Conservation (phyloP, 352 stramenopile species). For the Pythium apleroticum region DNA sequence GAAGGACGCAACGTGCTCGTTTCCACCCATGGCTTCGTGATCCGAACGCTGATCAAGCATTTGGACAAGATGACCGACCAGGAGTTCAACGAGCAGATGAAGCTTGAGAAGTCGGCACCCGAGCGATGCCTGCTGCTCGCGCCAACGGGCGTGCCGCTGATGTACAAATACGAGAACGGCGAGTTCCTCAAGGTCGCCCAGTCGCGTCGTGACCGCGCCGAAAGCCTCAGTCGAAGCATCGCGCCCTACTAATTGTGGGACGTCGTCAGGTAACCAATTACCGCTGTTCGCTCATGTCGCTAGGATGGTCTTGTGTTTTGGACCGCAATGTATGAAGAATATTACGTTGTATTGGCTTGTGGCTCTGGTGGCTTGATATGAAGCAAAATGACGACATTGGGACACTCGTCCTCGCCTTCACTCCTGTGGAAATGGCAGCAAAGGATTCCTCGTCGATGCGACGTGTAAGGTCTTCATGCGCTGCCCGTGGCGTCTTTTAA, state of each 20-base stretch:
- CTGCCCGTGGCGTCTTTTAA: constrained; percentile 63
- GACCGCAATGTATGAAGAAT: constrained; percentile 15
- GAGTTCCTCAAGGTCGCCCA: constrained; percentile 71
- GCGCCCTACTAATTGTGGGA: constrained; percentile 53
- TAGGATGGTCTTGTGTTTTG: constrained; percentile 5
- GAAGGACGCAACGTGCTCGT: constrained; percentile 76
- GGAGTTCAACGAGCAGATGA: constrained; percentile 82
- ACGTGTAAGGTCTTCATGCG: constrained; percentile 10
- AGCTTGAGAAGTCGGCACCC: constrained; percentile 76
- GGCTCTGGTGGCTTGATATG: not conserved
- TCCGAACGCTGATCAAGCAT: constrained; percentile 84
- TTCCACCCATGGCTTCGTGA: constrained; percentile 82
- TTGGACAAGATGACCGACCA: constrained; percentile 76
- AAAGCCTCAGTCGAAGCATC: constrained; percentile 69
- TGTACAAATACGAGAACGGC: constrained; percentile 82
- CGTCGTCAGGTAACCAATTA: not conserved
- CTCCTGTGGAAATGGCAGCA: not conserved
- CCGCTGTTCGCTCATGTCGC: not conserved
- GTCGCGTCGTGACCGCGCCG: constrained; percentile 66
- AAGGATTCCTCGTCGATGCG: not conserved
- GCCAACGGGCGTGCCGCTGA: constrained; percentile 77
- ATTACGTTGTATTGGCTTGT: constrained; percentile 21
- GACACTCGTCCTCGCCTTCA: not conserved
- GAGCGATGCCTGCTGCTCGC: constrained; percentile 73
- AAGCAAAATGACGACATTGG: not conserved